Base-by-base conservation (phyloP, 176 grass and related monocot species). In the Saccharum officinarum region DNA sequence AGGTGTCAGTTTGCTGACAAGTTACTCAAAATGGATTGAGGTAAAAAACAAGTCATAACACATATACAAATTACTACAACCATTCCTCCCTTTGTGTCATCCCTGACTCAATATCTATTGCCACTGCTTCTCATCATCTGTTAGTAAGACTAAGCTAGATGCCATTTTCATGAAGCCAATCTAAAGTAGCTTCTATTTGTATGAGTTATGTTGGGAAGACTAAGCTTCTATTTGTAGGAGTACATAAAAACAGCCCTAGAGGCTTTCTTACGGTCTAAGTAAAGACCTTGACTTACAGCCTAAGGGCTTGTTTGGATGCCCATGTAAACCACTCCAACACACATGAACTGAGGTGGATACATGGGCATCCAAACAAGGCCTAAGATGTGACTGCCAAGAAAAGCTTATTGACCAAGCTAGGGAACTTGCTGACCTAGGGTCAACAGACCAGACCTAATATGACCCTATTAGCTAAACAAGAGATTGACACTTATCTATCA, bases 1-100 rank as follows among this genome's bases (percentile, higher is more conserved):
- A 78, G 39, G 26, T 78, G 40, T 78, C 37, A 81, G 76, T 39
- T 79, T 60, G 69, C 34, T 89, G 45, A 66, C n/a, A 85, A 86
- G 60, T 60, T 60, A 84, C 45, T 67, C 68, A 85, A 83, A 75
- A 41, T 74, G 57, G 55, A 42, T 54, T 23, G 1, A 75, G 25
- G 18, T 57, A 79, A 15, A 59, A 26, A 28, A 75, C 23, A 50
- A 68, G 9, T 57, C 54, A 57, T 57, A 57, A 57, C 54, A 55
- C 18, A 57, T 57, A 25, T 23, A 42, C 3, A 57, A 67, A 30
- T 30, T 65, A 65, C 62, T 30, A 28, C 61, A 28, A 26, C 61
- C 31, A 75, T 74, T 74, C 77, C 34, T 33, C 31, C 79, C 37
- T 66, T 40, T 33, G 50, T 68, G 34, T 33, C 18, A 16, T 82